Percentiles rank a stretch among this genome's conserved stretches.
Conservation (phyloP, 768 basidiomycete genomes). For the Lanmaoa pseudosensibilis region DNA sequence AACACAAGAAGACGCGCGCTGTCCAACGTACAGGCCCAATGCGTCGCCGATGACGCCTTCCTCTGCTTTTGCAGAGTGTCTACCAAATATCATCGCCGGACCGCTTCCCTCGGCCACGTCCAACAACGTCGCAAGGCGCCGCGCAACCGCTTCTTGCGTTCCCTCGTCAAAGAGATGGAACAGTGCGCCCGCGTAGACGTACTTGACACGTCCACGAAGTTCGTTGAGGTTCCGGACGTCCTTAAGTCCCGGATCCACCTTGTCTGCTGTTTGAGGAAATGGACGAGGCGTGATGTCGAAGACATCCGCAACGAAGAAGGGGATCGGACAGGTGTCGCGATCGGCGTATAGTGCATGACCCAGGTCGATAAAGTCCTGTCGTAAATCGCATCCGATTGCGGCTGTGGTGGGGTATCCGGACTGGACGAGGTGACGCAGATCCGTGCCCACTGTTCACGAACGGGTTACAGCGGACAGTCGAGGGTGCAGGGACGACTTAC, state of each 20-base stretch:
- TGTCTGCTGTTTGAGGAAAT: neutral
- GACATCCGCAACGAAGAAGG: neutral
- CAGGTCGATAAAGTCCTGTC: slow-evolving; percentile 2
- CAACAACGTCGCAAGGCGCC: neutral
- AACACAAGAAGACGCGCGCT: neutral
- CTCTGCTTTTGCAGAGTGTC: neutral
- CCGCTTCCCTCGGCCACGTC: neutral
- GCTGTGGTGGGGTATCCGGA: neutral
- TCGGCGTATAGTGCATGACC: neutral
- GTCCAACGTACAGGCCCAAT: neutral
- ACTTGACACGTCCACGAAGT: neutral
- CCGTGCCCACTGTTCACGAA: slow-evolving; percentile 1
- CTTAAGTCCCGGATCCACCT: neutral
- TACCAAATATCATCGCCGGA: neutral
- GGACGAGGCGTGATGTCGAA: neutral
- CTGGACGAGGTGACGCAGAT: neutral
- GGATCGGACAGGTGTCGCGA: neutral
- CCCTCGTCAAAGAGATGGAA: neutral
- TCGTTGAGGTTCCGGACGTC: neutral
- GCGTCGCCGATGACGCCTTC: neutral
- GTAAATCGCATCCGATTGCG: slow-evolving; percentile 2
- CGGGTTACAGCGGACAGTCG: neutral
- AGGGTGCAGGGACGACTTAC: neutral
- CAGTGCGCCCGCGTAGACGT: neutral
- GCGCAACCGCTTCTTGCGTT: neutral